Percentiles rank a stretch among this genome's conserved stretches.
Conservation (phyloP, 2,329 filamentous ascomycete genomes). For the Colletotrichum endophyticum region DNA sequence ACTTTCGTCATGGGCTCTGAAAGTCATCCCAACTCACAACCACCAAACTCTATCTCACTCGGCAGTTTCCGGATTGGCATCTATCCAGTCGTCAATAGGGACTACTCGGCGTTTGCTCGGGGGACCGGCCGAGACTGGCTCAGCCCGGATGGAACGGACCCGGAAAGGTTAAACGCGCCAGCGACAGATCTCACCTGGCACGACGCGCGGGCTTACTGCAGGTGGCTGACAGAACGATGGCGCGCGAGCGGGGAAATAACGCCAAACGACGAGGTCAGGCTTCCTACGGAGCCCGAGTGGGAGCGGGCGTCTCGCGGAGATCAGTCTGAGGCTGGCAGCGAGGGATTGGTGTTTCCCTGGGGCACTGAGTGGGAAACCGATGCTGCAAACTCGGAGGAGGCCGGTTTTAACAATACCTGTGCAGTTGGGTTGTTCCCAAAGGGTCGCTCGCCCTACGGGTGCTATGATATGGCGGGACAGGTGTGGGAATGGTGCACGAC, state of each 20-base stretch:
- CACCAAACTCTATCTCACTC: neutral
- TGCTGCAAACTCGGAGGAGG: neutral
- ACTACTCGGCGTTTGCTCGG: neutral
- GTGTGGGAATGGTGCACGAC: constrained; percentile 12
- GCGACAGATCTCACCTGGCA: constrained; percentile 7
- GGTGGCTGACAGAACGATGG: neutral
- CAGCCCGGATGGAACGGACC: neutral
- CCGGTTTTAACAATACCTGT: neutral
- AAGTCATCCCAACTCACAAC: constrained; percentile 1
- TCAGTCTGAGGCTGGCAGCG: neutral
- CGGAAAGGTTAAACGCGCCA: neutral
- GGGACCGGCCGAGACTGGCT: neutral
- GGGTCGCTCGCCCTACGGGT: neutral
- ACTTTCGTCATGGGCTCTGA: neutral
- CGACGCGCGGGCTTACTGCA: neutral
- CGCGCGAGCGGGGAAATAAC: neutral
- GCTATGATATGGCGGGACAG: neutral
- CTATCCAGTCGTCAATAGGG: neutral
- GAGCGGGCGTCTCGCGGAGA: neutral
- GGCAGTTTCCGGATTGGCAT: neutral
- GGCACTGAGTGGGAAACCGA: neutral
- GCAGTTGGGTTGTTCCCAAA: neutral
- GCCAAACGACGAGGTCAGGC: neutral
- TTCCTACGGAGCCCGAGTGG: neutral
- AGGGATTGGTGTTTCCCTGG: neutral